Evolutionary conservation across 1,284 basidiomycete species (phyloP), one percentile per base, ranked within the genome.

Genomic region (Sanghuangporus sanghuang): DNA sequence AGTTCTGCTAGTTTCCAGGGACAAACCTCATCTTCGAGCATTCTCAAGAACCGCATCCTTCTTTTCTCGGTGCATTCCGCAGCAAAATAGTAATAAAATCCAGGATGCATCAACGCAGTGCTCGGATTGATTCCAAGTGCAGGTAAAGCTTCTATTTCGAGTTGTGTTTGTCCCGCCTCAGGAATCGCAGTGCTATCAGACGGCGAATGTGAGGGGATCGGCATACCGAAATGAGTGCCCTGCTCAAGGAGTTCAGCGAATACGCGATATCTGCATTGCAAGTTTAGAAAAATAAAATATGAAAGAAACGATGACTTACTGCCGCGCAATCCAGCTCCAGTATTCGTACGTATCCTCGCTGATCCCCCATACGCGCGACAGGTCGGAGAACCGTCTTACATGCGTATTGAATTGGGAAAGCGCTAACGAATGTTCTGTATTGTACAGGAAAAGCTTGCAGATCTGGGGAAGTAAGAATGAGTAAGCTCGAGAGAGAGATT

Each of bases 311-410:
- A 42, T 48, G 18, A 81, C 89, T 66, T 69, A 94, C 91, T 98
- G 95, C 71, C 95, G 82, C 7, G 92, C 90, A 59, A 95, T 81
- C 96, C 96, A 99, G 68, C 90, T 92, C 96, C 96, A 98, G 72
- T 89, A 98, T 73, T 98, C 97, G 69, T 92, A 97, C 0, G 93
- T 97, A 70, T 95, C 91, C 69, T 95, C 93, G n/a, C 95, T 95
- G 61, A 98, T 98, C 2, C 93, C 94, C 96, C 96, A 98, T 0
- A 92, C 90, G 6, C 91, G 81, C 8, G 92, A 95, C 63, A 98
- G 85, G 68, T 96, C 93, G 6, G 88, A 84, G 68, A 98, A 96
- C 63, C 87, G 86, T 36, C 88, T 85, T 66, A 96, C 81, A 72
- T 98, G 96, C 18, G 85, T 83, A 60, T 86, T 89, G 71, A 96